Percentiles rank a stretch among this genome's conserved stretches.
Conservation (phyloP, 2,329 filamentous ascomycete genomes). For the Moelleriella libera region DNA sequence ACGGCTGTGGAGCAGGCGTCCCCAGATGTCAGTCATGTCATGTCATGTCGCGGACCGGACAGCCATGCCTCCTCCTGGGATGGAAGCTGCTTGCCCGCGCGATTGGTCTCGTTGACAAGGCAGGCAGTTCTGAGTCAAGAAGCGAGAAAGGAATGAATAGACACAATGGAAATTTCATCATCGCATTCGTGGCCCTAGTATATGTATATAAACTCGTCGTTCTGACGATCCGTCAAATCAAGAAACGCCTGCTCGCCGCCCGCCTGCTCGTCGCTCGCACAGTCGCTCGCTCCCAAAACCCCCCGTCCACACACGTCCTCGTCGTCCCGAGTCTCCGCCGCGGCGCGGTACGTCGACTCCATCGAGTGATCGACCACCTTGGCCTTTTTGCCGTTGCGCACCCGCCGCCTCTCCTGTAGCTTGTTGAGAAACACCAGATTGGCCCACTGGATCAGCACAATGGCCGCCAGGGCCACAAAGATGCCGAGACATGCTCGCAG, state of each 20-base stretch:
- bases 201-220: conserved; percentile 55
- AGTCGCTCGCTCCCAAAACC: conserved; percentile 1
- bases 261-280: conserved; percentile 3
- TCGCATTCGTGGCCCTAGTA: conserved; percentile 17
- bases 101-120: too few species aligned
- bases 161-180: neutral
- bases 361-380: conserved; percentile 47
- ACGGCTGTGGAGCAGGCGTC: too few species aligned
- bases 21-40: too few species aligned
- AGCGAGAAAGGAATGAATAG: neutral
- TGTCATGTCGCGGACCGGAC: too few species aligned
- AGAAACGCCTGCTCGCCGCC: conserved; percentile 37
- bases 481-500: conserved; percentile 40
- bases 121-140: too few species aligned
- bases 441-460: conserved; percentile 37
- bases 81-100: too few species aligned
- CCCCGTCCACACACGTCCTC: conserved; percentile 2
- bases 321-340: conserved; percentile 4
- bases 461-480: conserved; percentile 35
- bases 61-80: too few species aligned
- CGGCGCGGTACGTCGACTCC: conserved; percentile 31
- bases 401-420: conserved; percentile 36
- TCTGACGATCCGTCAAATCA: conserved; percentile 50
- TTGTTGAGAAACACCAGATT: conserved; percentile 44
- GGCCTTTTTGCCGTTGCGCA: conserved; percentile 45